Evolutionary conservation across 257 asterid species (phyloP), one percentile per base, ranked within the genome.

Genomic region (Salvia hispanica): DNA sequence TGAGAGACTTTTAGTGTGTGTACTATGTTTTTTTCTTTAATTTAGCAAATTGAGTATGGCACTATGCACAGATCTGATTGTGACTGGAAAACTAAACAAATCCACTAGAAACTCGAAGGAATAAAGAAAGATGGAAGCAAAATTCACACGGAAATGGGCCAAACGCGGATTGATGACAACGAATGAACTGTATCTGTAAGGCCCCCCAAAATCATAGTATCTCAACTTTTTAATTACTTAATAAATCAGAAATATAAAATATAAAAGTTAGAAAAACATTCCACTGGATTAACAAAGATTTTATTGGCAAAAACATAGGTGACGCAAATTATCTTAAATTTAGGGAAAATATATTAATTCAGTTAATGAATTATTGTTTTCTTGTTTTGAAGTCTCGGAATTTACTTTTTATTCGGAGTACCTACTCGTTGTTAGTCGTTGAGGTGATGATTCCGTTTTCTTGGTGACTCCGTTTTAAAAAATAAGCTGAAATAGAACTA

Each of bases 101-200:
- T 47, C 74, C 70, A 66, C 79, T 47, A 45, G 66, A 60, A 58
- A 77, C 64, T 61, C 33, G 70, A 39, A 62, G 65, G 9, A 39
- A 72, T 63, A 70, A 52, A 70, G 59, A 40, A 46, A 12, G 48
- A 58, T 66, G 62, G 61, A 36, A 46, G 64, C 1, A 37, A 78
- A 76, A 66, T 54, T 72, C 56, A 74, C 64, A 61, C 54, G 66
- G 63, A 74, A 73, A 79, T 58, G 37, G 73, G 72, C 69, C 77
- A 55, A 80, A 88, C 96, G 83, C 93, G 91, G 85, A 74, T 82
- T 86, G 84, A 80, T 86, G 96, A 86, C 88, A 75, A 74, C 66
- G 77, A 59, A 76, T 86, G 91, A 86, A 80, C 79, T 52, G 67
- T 66, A 86, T 78, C 78, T 46, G 67, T 66, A 69, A 74, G 60